Percentiles rank a stretch among this genome's conserved stretches.
Evolutionary conservation across 2,329 filamentous ascomycete species (phyloP).

Genomic region (Thermothelomyces thermophilus): DNA sequence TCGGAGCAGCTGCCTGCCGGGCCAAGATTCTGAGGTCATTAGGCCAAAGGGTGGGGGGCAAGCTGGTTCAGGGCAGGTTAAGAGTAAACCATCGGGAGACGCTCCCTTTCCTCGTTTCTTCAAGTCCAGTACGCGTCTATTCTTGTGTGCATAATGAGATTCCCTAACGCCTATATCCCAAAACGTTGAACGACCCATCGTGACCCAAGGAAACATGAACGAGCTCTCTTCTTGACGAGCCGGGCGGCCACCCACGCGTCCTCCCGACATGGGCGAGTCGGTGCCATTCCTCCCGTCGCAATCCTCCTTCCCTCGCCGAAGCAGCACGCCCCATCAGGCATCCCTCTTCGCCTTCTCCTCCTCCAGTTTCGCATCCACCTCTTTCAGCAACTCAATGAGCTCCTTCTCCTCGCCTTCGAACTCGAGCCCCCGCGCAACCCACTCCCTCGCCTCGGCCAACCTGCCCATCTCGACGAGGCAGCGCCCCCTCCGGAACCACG

Average conservation of each 20-base stretch:
- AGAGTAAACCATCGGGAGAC: too few species aligned
- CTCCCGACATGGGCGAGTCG: too few species aligned
- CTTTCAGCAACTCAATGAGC: conserved; percentile 56
- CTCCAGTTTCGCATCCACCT: conserved; percentile 46
- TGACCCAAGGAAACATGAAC: background rate
- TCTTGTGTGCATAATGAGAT: background rate
- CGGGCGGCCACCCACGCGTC: too few species aligned
- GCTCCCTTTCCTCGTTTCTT: too few species aligned
- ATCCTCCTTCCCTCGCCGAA: background rate
- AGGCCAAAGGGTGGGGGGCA: too few species aligned
- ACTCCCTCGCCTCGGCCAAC: conserved; percentile 72
- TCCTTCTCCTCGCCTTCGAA: conserved; percentile 68
- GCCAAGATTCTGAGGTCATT: background rate
- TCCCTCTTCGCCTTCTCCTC: conserved; percentile 31
- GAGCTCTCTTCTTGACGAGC: background rate
- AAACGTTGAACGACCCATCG: background rate
- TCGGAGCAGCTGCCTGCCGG: background rate
- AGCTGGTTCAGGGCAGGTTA: too few species aligned
- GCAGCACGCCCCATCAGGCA: conserved; percentile 5
- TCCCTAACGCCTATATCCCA: conserved; percentile 5
- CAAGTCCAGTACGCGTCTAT: background rate
- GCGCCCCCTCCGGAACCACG: conserved; percentile 82
- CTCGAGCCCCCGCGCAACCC: conserved; percentile 71
- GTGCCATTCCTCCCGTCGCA: too few species aligned
- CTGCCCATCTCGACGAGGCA: conserved; percentile 88